Base-by-base conservation (phyloP, 2,329 filamentous ascomycete genomes). In the Nigrospora oryzae region DNA sequence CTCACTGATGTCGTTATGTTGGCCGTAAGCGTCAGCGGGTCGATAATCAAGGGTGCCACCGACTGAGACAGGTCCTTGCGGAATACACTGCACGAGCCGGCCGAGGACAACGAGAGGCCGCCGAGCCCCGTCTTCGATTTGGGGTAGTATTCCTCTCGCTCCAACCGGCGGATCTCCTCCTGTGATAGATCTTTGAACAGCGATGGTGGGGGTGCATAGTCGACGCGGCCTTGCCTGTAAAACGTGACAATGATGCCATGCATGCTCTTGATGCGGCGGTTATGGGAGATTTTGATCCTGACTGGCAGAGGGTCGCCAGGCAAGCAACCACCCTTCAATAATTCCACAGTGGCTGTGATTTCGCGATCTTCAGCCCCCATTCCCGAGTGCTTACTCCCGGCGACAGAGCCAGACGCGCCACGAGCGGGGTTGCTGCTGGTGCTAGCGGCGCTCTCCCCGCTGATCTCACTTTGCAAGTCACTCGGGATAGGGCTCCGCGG, bases 1-100 rank as follows among this genome's bases (percentile, higher is more conserved):
- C 88, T 82, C 14, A 98, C 80, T 3, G 86, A 85, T 4, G 89
- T 85, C 14, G 84, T 93, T 36, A 97, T 80, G 38, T 84, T 84
- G 1, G 89, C 82, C 16, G 82, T 84, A 52, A 96, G 73, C 1
- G 83, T 89, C 23, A 64, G 69, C 1, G 90, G 91, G 57, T 97
- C 85, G 44, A 97, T 83, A 44, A 96, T 88, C 38, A 98, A 72
- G 5, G 93, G 90, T 16, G 86, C 84, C 46, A 94, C 89, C 1
- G 86, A 84, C 62, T 98, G 93, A 5, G 87, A 84, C 4, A 98
- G 70, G 61, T 98, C 93, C 62, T 97, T 97, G 44, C 93, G 84
- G 61, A 96, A 97, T n/a, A 93, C 78, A 62, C 90, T 93, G 60
- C 83, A 91, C 2, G 89, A 90, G 34, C 88, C 84, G 7, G 86